These are phyloP conservation scores for Colletotrichum paranaense DNA, from an alignment of 2,329 filamentous ascomycete genomes.

Conservation along the genomic window DNA sequence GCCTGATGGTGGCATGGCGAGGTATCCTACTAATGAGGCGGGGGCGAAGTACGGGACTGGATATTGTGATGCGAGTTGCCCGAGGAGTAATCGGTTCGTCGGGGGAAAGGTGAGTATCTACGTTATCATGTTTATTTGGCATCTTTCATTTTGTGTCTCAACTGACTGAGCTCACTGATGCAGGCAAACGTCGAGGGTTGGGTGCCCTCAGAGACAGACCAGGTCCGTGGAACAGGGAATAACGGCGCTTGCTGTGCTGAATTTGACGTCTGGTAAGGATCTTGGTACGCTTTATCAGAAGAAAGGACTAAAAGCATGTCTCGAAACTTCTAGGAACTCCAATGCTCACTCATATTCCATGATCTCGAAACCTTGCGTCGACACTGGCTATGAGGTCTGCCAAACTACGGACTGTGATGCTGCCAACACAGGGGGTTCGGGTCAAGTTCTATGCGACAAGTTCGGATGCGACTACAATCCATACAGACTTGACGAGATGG, in stretches of 20 bases:
- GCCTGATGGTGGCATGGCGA: constrained; percentile 58
- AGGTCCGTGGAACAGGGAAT: constrained; percentile 59
- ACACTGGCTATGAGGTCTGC: constrained; percentile 24
- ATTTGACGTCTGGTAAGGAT: constrained; percentile 67
- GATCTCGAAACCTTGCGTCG: constrained; percentile 19
- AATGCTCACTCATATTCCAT: constrained; percentile 62
- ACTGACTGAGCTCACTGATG: neutral
- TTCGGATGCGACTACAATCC: constrained; percentile 75
- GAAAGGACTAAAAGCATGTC: neutral
- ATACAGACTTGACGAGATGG: constrained; percentile 69
- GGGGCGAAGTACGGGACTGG: constrained; percentile 66
- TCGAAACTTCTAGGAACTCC: constrained; percentile 48
- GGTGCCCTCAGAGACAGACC: constrained; percentile 59
- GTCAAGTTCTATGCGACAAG: constrained; percentile 67
- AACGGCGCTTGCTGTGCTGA: constrained; percentile 67
- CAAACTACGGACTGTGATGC: constrained; percentile 34
- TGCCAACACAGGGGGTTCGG: constrained; percentile 58
- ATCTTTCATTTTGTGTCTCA: too few species aligned
- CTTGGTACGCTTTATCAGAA: neutral
- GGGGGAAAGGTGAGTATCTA: constrained; percentile 47
- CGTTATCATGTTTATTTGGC: too few species aligned
- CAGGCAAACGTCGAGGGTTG: constrained; percentile 55
- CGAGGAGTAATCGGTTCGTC: constrained; percentile 59
- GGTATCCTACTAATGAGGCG: constrained; percentile 55
- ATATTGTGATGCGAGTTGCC: constrained; percentile 61